Evolutionary conservation across 345 rosid species (phyloP), one percentile per base, ranked within the genome.

Genomic region (Camelina hispida): DNA sequence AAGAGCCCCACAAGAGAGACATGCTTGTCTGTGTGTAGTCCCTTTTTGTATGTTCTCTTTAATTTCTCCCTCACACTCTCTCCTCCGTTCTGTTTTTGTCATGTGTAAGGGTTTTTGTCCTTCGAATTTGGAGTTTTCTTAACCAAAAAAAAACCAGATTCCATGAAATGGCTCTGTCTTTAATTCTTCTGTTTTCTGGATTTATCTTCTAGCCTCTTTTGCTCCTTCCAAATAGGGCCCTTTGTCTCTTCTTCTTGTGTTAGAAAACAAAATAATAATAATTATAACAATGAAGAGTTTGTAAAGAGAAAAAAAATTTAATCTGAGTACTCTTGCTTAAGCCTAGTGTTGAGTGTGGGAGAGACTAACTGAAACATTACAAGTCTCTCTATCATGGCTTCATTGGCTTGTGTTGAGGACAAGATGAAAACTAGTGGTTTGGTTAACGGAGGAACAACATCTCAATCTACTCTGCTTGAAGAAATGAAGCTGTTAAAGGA

Each of bases 401-500:
- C 68, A 55, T 35, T 88, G 88, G 80, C 82, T 66, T 71, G 51
- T 80, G 84, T 84, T 75, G 96, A 89, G 73, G 98, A 86, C 77
- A 89, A 86, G 80, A 71, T 84, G 59, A 94, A 84, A 78, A 30
- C 84, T 30, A 90, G 60, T 66, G 83, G 78, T 28, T 61, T 84
- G 62, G 79, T 59, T 56, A 73, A 43, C 58, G 83, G 86, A 47
- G 47, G 79, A 37, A 84, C 84, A 15, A 30, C 69, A 2, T 32
- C 62, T 65, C 77, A 77, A 1, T 76, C 87, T 57, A 66, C 85
- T 77, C 78, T 93, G 70, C 87, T 91, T 9, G 96, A 96, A 75
- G 96, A 96, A 68, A 89, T 93, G 96, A 96, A 91, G 88, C 69
- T 96, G 65, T 76, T 96, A 74, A 96, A 89, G 62, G 99, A 90